Percentiles rank a stretch among this genome's conserved stretches.
phyloP scores from a whole-genome alignment of 768 basidiomycete species.

The Cystofilobasidium ferigula region DNA sequence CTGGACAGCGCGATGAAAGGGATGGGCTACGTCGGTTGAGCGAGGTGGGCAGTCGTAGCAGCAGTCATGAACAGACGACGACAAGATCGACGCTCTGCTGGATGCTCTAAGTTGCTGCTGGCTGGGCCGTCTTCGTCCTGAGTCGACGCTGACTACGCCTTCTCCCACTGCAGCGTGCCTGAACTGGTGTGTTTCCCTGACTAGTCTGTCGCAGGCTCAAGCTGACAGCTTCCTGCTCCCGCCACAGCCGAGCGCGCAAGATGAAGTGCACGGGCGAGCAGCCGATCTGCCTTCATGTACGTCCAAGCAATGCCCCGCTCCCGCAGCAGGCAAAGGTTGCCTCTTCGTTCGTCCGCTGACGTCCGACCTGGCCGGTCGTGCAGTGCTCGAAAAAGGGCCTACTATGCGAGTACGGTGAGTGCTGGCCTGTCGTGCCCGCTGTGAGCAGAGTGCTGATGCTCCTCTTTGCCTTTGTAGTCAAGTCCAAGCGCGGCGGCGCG shows the following conservation, averaged over 20 bases:
- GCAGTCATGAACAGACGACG: no score
- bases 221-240: no score
- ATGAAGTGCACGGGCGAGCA: constrained; percentile 18
- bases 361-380: no score
- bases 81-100: no score
- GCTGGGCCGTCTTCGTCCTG: not conserved
- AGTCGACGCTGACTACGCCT: no score
- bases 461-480: not conserved
- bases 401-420: constrained; percentile 6
- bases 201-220: not conserved
- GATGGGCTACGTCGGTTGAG: no score
- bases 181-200: not conserved
- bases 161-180: not conserved
- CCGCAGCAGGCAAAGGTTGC: no score
- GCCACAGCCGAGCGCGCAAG: constrained; percentile 6
- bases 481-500: constrained; percentile 13
- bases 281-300: constrained; percentile 12
- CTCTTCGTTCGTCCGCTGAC: no score
- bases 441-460: not conserved
- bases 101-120: not conserved
- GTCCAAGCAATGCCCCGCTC: no score
- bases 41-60: no score
- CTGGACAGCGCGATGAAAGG: not conserved
- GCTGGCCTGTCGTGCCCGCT: no score
- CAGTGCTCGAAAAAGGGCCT: constrained; percentile 16